Evolutionary conservation across 208 protist species (phyloP).

Genomic region (Herpetomonas samuelpessoai): DNA sequence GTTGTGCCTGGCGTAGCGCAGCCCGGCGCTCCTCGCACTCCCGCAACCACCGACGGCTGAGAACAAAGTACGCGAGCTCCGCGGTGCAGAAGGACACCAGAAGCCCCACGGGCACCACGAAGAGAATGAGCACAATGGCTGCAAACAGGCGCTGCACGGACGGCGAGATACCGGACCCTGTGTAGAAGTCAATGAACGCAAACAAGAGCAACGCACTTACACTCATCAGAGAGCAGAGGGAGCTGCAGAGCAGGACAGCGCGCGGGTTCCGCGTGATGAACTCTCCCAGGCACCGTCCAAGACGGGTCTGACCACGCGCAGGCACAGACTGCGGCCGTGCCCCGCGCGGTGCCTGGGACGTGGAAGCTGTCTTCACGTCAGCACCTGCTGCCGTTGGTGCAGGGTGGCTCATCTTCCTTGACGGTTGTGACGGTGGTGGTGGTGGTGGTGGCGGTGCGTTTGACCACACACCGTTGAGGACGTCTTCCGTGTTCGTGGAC

Average conservation of each 20-base stretch:
- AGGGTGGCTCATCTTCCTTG: no score
- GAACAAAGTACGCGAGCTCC: not conserved
- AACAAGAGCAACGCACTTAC: conserved; percentile 14
- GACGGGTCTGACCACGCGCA: no score
- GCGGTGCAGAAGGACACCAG: not conserved
- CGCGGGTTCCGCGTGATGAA: not conserved
- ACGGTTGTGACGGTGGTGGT: no score
- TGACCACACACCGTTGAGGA: no score
- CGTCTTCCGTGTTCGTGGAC: no score
- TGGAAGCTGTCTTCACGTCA: no score
- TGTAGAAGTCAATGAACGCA: conserved; percentile 8
- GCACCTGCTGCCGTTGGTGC: no score
- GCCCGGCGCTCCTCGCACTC: not conserved
- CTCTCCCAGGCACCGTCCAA: no score
- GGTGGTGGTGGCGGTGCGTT: no score
- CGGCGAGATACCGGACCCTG: not conserved
- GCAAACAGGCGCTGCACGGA: conserved; percentile 3
- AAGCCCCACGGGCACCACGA: not conserved
- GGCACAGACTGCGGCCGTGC: no score
- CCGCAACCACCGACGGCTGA: not conserved
- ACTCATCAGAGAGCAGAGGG: conserved; percentile 5
- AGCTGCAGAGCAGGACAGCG: not conserved
- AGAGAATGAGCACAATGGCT: conserved; percentile 13
- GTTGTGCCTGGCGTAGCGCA: not conserved
- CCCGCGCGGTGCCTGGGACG: no score